phyloP scores from a whole-genome alignment of 139 green algal genomes.

The Haematococcus sp. region DNA sequence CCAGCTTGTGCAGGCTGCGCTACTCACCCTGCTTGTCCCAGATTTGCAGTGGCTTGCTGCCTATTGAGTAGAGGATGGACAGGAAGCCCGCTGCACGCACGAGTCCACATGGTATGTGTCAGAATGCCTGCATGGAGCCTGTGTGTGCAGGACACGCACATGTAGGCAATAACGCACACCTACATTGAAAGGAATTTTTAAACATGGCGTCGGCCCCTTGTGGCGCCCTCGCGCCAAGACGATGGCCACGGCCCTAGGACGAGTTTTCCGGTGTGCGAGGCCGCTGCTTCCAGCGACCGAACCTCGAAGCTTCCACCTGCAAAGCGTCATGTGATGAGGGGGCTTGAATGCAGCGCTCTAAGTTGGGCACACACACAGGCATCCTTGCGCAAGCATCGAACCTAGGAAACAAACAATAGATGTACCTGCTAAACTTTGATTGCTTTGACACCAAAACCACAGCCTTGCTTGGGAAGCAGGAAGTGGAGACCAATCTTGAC shows the following conservation, averaged over 20 bases:
- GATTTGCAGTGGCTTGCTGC: conserved; percentile 93
- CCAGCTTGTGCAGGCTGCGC: background rate
- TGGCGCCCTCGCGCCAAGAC: conserved; percentile 14
- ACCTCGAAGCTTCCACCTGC: too few species aligned
- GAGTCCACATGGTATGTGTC: background rate
- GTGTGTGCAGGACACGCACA: background rate
- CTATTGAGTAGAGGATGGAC: conserved; percentile 91
- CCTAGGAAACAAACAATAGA: too few species aligned
- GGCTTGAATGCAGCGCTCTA: too few species aligned
- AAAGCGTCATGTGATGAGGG: too few species aligned
- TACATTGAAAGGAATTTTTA: conserved; percentile 37
- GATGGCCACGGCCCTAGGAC: background rate
- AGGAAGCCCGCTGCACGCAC: conserved; percentile 14
- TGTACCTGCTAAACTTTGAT: too few species aligned
- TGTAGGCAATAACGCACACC: background rate
- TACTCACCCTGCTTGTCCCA: conserved; percentile 85
- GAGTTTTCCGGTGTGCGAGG: too few species aligned
- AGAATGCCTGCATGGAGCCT: background rate
- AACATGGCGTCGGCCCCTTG: conserved; percentile 21
- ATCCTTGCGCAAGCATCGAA: too few species aligned
- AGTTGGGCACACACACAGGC: too few species aligned
- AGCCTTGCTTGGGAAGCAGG: too few species aligned
- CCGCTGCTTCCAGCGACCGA: too few species aligned
- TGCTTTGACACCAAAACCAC: too few species aligned
- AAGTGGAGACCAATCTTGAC: too few species aligned